Percentiles rank a stretch among this genome's conserved stretches.
Conservation (phyloP, 768 basidiomycete genomes). For the Suillus subalutaceus region DNA sequence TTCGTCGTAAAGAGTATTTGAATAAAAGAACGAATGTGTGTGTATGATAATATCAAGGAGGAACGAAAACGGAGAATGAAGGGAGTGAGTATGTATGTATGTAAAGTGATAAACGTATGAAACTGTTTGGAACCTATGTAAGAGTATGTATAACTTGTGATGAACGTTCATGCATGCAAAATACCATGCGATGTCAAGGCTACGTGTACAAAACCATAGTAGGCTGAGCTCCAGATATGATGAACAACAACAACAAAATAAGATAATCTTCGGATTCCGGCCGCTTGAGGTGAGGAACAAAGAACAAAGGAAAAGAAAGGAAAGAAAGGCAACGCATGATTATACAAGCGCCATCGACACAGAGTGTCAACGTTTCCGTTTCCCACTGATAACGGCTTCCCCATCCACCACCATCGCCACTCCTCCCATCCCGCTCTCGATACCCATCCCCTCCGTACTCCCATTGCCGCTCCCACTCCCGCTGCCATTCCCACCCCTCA, state of each 20-base stretch:
- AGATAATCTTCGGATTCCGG: neutral
- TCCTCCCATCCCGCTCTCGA: slow-evolving; percentile 1
- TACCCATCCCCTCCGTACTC: slow-evolving; percentile 11
- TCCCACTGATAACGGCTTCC: slow-evolving; percentile 14
- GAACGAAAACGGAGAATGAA: neutral
- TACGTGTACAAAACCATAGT: neutral
- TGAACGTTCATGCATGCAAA: neutral
- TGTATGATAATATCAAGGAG: neutral
- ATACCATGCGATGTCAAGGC: neutral
- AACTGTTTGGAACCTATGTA: neutral
- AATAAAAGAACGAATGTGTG: neutral
- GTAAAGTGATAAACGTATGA: neutral
- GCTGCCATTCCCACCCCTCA: slow-evolving; percentile 17
- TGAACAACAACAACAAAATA: neutral
- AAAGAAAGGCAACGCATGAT: neutral
- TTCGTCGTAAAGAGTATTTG: neutral
- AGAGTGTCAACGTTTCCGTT: slow-evolving; percentile 16
- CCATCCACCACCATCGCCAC: slow-evolving; percentile 9
- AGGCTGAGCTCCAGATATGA: neutral
- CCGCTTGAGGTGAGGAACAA: neutral
- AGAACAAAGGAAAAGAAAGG: neutral
- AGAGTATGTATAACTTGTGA: neutral
- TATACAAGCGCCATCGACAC: neutral
- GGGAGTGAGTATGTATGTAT: neutral
- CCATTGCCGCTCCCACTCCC: slow-evolving; percentile 15